Percentiles rank a stretch among this genome's conserved stretches.
These are phyloP conservation scores for Paecilomyces niveus DNA, from an alignment of 2,329 filamentous ascomycete genomes.

Conservation along the genomic window DNA sequence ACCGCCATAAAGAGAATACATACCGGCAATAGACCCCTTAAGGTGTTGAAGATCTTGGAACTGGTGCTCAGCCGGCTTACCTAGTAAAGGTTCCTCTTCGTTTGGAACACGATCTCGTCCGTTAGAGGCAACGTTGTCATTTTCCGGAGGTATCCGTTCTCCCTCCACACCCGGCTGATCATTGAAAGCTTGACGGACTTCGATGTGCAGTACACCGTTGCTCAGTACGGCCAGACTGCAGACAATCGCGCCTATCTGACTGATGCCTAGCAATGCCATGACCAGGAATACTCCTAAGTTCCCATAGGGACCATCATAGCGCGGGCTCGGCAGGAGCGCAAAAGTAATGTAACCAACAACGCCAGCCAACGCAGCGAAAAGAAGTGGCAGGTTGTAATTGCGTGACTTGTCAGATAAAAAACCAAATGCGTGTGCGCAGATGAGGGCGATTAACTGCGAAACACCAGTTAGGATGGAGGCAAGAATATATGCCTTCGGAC, in stretches of 20 bases:
- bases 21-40: slow-evolving; percentile 89
- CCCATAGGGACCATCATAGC: slow-evolving; percentile 64
- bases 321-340: slow-evolving; percentile 68
- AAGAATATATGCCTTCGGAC: slow-evolving; percentile 77
- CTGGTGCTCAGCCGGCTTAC: slow-evolving; percentile 13
- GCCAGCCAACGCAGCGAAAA: slow-evolving; percentile 65
- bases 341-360: slow-evolving; percentile 72
- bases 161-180: slow-evolving; percentile 1
- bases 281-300: slow-evolving; percentile 64
- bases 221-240: slow-evolving; percentile 87
- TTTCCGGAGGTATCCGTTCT: not conserved
- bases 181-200: slow-evolving; percentile 1
- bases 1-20: slow-evolving; percentile 87
- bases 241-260: slow-evolving; percentile 93
- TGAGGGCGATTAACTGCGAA: slow-evolving; percentile 76
- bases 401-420: slow-evolving; percentile 66
- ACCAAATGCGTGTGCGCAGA: slow-evolving; percentile 82
- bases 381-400: slow-evolving; percentile 64
- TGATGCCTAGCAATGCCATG: slow-evolving; percentile 75
- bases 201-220: slow-evolving; percentile 59
- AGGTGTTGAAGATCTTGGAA: slow-evolving; percentile 47
- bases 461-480: slow-evolving; percentile 82
- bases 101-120: slow-evolving; percentile 6
- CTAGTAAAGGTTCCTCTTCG: slow-evolving; percentile 25
- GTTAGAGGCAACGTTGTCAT: not conserved